Conservation (phyloP, 306 rosid genomes). For the Heteromeles arbutifolia region DNA sequence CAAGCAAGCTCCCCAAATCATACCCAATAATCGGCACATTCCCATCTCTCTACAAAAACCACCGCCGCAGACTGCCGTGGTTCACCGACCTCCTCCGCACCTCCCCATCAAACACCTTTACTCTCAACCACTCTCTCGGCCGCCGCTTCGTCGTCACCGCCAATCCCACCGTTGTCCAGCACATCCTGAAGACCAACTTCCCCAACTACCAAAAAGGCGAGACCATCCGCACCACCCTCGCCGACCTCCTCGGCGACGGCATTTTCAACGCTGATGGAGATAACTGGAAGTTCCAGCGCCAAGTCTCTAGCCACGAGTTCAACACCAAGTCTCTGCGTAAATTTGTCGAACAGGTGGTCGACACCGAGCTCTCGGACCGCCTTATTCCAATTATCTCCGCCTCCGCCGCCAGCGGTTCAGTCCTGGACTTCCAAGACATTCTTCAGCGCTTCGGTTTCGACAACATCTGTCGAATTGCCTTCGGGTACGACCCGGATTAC, state of each 20-base stretch:
- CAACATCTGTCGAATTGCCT: slow-evolving; percentile 56
- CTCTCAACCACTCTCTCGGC: slow-evolving; percentile 5
- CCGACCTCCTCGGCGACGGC: slow-evolving; percentile 60
- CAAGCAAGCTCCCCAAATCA: slow-evolving; percentile 32
- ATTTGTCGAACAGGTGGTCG: slow-evolving; percentile 57
- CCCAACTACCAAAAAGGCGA: slow-evolving; percentile 45
- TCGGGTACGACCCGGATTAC: slow-evolving; percentile 61
- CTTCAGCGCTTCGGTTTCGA: slow-evolving; percentile 63
- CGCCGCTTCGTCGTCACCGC: slow-evolving; percentile 42
- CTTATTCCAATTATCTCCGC: slow-evolving; percentile 41
- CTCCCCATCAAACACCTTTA: slow-evolving; percentile 48
- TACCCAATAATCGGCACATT: slow-evolving; percentile 53
- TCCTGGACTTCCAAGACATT: slow-evolving; percentile 54
- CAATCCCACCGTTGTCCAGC: slow-evolving; percentile 53
- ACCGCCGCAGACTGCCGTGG: slow-evolving; percentile 42
- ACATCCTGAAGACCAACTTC: slow-evolving; percentile 61
- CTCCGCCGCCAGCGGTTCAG: not conserved
- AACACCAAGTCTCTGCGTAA: slow-evolving; percentile 38
- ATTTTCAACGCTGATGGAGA: slow-evolving; percentile 54
- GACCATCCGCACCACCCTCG: not conserved
- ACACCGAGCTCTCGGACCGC: slow-evolving; percentile 41
- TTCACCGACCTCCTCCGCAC: slow-evolving; percentile 41
- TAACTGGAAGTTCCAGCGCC: slow-evolving; percentile 58
- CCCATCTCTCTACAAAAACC: slow-evolving; percentile 30
- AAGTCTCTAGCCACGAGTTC: slow-evolving; percentile 37